phyloP scores from a whole-genome alignment of 352 stramenopile genomes.

The Globisporangium yorkense region DNA sequence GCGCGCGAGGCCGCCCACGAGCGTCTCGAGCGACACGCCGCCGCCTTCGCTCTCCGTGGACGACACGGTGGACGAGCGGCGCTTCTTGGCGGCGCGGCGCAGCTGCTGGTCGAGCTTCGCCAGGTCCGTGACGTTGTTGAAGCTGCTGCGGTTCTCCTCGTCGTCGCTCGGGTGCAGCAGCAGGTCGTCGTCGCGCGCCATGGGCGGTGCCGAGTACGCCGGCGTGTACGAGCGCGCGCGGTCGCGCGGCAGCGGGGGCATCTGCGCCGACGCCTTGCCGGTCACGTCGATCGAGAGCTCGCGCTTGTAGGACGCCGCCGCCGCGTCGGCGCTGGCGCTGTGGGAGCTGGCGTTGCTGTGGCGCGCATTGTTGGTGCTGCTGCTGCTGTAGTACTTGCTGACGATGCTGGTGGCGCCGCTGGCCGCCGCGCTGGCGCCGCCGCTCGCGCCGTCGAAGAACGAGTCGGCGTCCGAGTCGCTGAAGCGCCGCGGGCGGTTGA shows the following conservation, averaged over 20 bases:
- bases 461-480: constrained; percentile 76
- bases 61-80: constrained; percentile 49
- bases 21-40: constrained; percentile 19
- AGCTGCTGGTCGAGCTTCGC: constrained; percentile 11
- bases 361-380: neutral
- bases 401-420: constrained; percentile 6
- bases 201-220: constrained; percentile 1
- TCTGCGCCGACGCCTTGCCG: neutral
- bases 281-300: constrained; percentile 15
- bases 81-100: constrained; percentile 22
- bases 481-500: constrained; percentile 60
- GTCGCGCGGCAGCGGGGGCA: constrained; percentile 7
- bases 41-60: constrained; percentile 35
- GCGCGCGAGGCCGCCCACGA: constrained; percentile 36
- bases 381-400: constrained; percentile 9
- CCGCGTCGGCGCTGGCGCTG: constrained; percentile 8
- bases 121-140: constrained; percentile 7
- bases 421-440: constrained; percentile 21
- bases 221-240: constrained; percentile 11
- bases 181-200: neutral
- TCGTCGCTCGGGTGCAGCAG: neutral
- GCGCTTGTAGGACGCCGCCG: constrained; percentile 2
- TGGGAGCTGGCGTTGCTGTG: neutral
- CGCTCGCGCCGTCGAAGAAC: constrained; percentile 40
- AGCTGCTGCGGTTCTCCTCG: constrained; percentile 7